A percentile compares a stretch with the other conserved stretches of the same genome.
These are phyloP conservation scores for Triangularia setosa DNA, from an alignment of 2,329 filamentous ascomycete species.

Conservation along the genomic window DNA sequence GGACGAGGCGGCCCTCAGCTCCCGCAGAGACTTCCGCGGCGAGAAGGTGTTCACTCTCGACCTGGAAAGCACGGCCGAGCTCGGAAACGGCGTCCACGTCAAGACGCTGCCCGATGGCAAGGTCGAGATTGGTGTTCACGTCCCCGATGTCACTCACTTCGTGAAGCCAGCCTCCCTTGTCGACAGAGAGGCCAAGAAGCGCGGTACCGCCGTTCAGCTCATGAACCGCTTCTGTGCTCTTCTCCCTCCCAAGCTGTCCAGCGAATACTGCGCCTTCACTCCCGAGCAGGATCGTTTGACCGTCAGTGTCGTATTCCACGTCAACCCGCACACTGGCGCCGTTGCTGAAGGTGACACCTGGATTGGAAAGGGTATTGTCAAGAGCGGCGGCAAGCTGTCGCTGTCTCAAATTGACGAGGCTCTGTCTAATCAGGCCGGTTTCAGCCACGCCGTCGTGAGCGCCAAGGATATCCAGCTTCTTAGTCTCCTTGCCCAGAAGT, in stretches of 20 bases:
- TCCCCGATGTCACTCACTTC: constrained; percentile 93
- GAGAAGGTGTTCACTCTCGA: constrained; percentile 92
- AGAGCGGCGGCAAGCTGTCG: constrained; percentile 80
- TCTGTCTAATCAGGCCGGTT: constrained; percentile 59
- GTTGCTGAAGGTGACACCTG: constrained; percentile 84
- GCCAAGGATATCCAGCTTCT: constrained; percentile 77
- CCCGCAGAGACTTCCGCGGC: constrained; percentile 83
- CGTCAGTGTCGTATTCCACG: constrained; percentile 88
- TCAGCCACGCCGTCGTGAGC: constrained; percentile 62
- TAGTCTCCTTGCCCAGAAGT: constrained; percentile 78
- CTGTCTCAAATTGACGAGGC: constrained; percentile 84
- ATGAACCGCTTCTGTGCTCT: constrained; percentile 85
- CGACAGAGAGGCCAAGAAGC: constrained; percentile 96
- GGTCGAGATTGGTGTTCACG: constrained; percentile 91
- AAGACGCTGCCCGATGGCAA: constrained; percentile 79
- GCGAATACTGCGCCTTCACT: constrained; percentile 81
- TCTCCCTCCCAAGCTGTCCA: constrained; percentile 79
- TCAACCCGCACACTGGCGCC: constrained; percentile 73
- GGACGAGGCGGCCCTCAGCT: constrained; percentile 66
- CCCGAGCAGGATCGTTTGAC: constrained; percentile 88
- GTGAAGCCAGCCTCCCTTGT: constrained; percentile 94
- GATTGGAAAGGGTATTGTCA: constrained; percentile 91
- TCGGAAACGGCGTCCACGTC: constrained; percentile 90
- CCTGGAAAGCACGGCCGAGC: constrained; percentile 78
- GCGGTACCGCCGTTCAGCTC: constrained; percentile 90